phyloP scores from a whole-genome alignment of 2,329 filamentous ascomycete species.

The Fusarium buharicum region DNA sequence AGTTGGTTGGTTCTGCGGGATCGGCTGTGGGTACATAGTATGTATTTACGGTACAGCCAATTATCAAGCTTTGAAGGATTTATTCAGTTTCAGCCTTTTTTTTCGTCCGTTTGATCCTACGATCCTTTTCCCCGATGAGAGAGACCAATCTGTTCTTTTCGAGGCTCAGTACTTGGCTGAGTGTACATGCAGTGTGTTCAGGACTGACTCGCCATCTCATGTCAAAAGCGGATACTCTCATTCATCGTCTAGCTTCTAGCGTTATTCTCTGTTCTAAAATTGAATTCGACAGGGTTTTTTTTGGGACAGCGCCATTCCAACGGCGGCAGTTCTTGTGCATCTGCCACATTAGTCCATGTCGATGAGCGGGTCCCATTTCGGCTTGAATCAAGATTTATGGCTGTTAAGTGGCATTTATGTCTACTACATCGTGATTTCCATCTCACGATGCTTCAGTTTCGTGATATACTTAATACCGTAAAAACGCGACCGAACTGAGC shows the following conservation, averaged over 20 bases:
- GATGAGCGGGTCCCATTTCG: constrained; percentile 25
- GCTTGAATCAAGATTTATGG: background rate
- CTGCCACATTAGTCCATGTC: constrained; percentile 9
- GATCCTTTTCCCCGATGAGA: background rate
- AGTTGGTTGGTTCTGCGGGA: constrained; percentile 7
- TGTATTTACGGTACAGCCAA: background rate
- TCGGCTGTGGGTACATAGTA: background rate
- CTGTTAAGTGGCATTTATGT: background rate
- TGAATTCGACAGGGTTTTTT: background rate
- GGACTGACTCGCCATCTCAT: constrained; percentile 15
- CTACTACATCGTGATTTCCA: background rate
- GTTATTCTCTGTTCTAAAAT: constrained; percentile 18
- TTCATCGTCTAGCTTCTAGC: constrained; percentile 32
- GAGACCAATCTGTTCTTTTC: too few relatives aligned
- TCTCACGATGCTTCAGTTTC: background rate
- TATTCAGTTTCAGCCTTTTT: constrained; percentile 10
- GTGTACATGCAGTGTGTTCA: too few relatives aligned
- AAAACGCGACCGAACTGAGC: too few relatives aligned
- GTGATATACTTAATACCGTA: too few relatives aligned
- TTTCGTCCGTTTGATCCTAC: background rate
- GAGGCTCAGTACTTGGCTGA: too few relatives aligned
- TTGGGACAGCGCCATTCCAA: constrained; percentile 23
- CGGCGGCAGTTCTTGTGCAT: constrained; percentile 29
- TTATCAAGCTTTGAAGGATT: background rate
- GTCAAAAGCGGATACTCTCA: constrained; percentile 8